These are phyloP conservation scores for Pseudogymnoascus sp. DNA, from an alignment of 2,329 filamentous ascomycete species.

Conservation along the genomic window DNA sequence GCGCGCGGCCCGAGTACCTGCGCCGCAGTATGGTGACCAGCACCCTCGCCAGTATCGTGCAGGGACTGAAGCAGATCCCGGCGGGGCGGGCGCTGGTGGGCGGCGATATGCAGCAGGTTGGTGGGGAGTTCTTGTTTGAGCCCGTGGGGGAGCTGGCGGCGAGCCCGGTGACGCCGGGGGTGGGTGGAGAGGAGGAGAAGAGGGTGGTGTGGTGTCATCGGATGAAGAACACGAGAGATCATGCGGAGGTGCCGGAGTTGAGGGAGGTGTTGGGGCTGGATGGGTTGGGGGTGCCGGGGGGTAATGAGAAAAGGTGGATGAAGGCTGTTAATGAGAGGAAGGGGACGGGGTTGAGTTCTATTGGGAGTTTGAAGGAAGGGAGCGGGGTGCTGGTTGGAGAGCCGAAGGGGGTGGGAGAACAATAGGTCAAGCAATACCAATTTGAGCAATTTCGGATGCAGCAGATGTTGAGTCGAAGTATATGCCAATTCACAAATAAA, in stretches of 20 bases:
- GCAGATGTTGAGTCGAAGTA: not conserved
- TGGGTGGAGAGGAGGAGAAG: slow-evolving; percentile 36
- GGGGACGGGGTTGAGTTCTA: slow-evolving; percentile 45
- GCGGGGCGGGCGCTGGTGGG: slow-evolving; percentile 38
- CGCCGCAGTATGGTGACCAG: slow-evolving; percentile 31
- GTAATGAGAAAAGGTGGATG: slow-evolving; percentile 38
- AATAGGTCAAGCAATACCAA: slow-evolving; percentile 2
- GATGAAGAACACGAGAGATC: slow-evolving; percentile 72
- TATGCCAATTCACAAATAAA: not conserved
- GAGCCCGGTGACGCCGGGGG: slow-evolving; percentile 16
- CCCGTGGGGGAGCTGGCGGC: slow-evolving; percentile 18
- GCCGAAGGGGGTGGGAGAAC: not conserved
- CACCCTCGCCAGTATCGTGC: slow-evolving; percentile 33
- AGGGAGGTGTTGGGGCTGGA: slow-evolving; percentile 54
- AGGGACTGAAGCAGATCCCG: slow-evolving; percentile 34
- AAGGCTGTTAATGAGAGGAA: slow-evolving; percentile 41
- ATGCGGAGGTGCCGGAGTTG: slow-evolving; percentile 61
- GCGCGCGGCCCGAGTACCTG: slow-evolving; percentile 42
- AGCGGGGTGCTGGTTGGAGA: not conserved
- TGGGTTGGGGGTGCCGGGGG: slow-evolving; percentile 30
- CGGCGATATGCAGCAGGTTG: slow-evolving; percentile 45
- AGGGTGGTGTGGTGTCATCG: slow-evolving; percentile 70
- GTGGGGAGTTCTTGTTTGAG: slow-evolving; percentile 32
- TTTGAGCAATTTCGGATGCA: not conserved
- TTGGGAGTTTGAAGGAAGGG: not conserved